Conservation (phyloP, 768 basidiomycete species). For the Pleurotus giganteus region DNA sequence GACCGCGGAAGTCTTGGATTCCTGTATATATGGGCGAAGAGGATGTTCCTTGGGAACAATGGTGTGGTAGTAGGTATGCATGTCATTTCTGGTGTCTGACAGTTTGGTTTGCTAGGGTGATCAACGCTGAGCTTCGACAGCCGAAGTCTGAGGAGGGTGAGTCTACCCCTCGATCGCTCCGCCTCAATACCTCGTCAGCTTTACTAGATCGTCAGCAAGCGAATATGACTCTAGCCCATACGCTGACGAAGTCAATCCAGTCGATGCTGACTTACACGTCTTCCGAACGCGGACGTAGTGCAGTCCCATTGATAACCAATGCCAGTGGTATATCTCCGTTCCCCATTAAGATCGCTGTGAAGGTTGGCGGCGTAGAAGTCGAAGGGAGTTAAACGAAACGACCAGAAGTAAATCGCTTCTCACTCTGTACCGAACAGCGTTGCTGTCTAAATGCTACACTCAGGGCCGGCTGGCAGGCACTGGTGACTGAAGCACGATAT, state of each 20-base stretch:
- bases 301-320: constrained; percentile 80
- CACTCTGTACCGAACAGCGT: background rate
- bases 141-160: constrained; percentile 63
- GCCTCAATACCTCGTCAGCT: background rate
- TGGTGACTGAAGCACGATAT: too few relatives aligned
- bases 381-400: constrained; percentile 16
- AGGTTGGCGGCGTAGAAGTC: constrained; percentile 65
- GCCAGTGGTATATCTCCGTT: constrained; percentile 77
- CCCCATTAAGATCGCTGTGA: constrained; percentile 68
- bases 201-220: constrained; percentile 46
- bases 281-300: constrained; percentile 70
- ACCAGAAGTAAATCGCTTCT: background rate
- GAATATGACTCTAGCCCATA: constrained; percentile 53
- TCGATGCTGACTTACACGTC: constrained; percentile 78
- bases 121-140: constrained; percentile 78
- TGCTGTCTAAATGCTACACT: too few relatives aligned
- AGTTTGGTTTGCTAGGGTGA: constrained; percentile 47
- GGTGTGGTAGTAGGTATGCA: constrained; percentile 38
- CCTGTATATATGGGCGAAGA: constrained; percentile 70
- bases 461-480: too few relatives aligned
- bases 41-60: constrained; percentile 86
- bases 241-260: constrained; percentile 63
- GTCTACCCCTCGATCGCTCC: background rate
- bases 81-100: background rate
- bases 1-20: constrained; percentile 79